A percentile compares a stretch with the other conserved stretches of the same genome.
Evolutionary conservation across 257 asterid genomes (phyloP).

Genomic region (Solanum ossicruentum): DNA sequence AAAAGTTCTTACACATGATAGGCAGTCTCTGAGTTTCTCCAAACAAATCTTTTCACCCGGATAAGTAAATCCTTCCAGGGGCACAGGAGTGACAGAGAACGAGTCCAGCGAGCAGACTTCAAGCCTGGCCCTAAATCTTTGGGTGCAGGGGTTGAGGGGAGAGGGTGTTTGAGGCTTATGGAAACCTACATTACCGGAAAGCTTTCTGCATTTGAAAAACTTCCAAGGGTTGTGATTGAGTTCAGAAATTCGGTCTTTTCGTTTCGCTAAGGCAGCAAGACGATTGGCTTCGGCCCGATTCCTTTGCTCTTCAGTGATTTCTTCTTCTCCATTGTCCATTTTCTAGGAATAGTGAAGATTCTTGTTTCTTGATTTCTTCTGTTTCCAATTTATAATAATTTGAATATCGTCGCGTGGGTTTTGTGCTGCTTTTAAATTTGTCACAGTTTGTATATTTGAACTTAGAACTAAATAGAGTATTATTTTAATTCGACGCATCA

Average conservation of each 20-base stretch:
- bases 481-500: not conserved
- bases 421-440: not conserved
- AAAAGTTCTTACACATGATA: constrained; percentile 37
- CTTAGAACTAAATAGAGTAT: not conserved
- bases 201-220: constrained; percentile 63
- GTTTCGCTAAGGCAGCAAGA: constrained; percentile 80
- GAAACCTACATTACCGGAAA: not conserved
- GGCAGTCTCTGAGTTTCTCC: constrained; percentile 36
- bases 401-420: not conserved
- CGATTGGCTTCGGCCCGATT: constrained; percentile 73
- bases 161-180: constrained; percentile 6
- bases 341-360: not conserved
- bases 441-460: not conserved
- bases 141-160: constrained; percentile 7
- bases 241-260: constrained; percentile 36
- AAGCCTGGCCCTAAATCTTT: constrained; percentile 45
- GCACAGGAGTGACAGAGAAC: constrained; percentile 50
- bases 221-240: constrained; percentile 16
- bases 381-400: not conserved
- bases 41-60: constrained; percentile 58
- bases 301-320: constrained; percentile 73
- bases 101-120: constrained; percentile 85
- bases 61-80: constrained; percentile 40
- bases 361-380: not conserved
- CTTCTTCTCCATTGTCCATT: not conserved